Conservation (phyloP, 2,329 filamentous ascomycete genomes). For the Dendryphion nanum region DNA sequence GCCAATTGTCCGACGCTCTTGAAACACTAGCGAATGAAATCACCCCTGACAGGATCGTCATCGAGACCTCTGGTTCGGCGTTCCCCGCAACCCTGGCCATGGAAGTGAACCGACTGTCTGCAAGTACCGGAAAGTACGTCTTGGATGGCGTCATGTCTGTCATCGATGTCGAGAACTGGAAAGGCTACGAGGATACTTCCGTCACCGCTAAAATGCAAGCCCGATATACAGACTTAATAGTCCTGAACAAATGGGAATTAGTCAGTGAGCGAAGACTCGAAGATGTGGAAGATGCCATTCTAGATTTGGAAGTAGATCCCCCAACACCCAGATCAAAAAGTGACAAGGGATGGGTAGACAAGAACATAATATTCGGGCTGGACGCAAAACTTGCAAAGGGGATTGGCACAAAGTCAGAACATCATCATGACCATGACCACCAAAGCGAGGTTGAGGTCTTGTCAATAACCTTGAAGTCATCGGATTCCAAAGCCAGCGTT, state of each 20-base stretch:
- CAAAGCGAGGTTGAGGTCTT: slow-evolving; percentile 87
- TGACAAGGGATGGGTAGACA: slow-evolving; percentile 73
- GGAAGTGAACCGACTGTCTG: slow-evolving; percentile 77
- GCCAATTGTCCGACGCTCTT: slow-evolving; percentile 80
- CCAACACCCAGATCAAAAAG: slow-evolving; percentile 79
- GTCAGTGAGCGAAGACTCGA: slow-evolving; percentile 74
- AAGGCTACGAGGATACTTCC: slow-evolving; percentile 85
- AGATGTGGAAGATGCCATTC: slow-evolving; percentile 72
- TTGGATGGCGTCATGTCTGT: slow-evolving; percentile 88
- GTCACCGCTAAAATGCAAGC: slow-evolving; percentile 89
- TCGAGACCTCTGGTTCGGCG: slow-evolving; percentile 88
- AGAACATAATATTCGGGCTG: slow-evolving; percentile 80
- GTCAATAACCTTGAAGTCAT: slow-evolving; percentile 67
- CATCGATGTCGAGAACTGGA: slow-evolving; percentile 93
- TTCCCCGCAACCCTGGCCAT: slow-evolving; percentile 82
- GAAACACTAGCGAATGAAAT: slow-evolving; percentile 64
- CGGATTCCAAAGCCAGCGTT: slow-evolving; percentile 55
- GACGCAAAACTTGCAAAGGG: slow-evolving; percentile 72
- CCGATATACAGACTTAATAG: slow-evolving; percentile 82
- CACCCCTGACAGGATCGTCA: slow-evolving; percentile 78
- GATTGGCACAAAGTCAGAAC: slow-evolving; percentile 43
- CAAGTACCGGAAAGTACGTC: slow-evolving; percentile 67
- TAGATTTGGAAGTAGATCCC: slow-evolving; percentile 76
- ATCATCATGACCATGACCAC: slow-evolving; percentile 60
- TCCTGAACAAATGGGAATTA: slow-evolving; percentile 90